phyloP scores from a whole-genome alignment of 1,284 basidiomycete species.

The Irpex rosettiformis region DNA sequence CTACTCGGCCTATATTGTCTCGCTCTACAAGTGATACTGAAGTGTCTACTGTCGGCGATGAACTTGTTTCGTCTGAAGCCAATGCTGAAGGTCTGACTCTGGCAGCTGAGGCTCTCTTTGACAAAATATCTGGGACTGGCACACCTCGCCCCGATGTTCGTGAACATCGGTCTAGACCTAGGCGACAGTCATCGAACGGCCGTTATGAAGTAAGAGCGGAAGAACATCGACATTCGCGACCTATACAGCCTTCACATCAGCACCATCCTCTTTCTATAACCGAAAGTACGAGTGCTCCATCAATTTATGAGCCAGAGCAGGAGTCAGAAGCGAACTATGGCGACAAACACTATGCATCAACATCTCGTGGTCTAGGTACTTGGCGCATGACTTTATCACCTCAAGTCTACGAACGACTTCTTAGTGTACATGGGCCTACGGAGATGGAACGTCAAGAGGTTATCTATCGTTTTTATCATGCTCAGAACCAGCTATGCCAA shows the following conservation, averaged over 20 bases:
- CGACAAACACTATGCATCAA: background rate
- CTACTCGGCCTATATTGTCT: slow-evolving; percentile 36
- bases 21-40: slow-evolving; percentile 7
- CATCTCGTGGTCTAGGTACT: slow-evolving; percentile 2
- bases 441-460: slow-evolving; percentile 66
- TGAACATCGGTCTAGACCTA: background rate
- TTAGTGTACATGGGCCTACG: slow-evolving; percentile 34
- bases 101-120: slow-evolving; percentile 52
- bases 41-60: slow-evolving; percentile 13
- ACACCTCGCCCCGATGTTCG: background rate
- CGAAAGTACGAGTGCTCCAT: slow-evolving; percentile 20
- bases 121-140: slow-evolving; percentile 30
- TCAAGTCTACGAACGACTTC: slow-evolving; percentile 23
- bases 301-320: slow-evolving; percentile 22
- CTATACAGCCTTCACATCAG: background rate
- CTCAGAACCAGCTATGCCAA: slow-evolving; percentile 68
- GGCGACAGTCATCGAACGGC: background rate
- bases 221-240: background rate
- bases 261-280: background rate
- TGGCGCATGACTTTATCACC: slow-evolving; percentile 27
- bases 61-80: slow-evolving; percentile 25
- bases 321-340: slow-evolving; percentile 1
- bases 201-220: background rate
- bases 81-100: slow-evolving; percentile 40
- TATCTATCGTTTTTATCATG: slow-evolving; percentile 63